Evolutionary conservation across 352 stramenopile genomes (phyloP).

Genomic region (Blastocystis sp.): DNA sequence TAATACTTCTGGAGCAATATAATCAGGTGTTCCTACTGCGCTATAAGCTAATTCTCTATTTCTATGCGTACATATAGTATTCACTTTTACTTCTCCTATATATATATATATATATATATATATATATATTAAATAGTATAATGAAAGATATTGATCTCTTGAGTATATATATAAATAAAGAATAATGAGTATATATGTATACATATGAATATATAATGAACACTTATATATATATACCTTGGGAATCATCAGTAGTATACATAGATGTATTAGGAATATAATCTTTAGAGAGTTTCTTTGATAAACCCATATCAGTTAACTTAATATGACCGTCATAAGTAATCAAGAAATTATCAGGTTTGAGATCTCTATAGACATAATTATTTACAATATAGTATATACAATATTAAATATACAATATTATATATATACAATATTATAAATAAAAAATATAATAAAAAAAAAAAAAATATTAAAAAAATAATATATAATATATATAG

Average conservation of each 20-base stretch:
- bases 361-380: conserved; percentile 20
- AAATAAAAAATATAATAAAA: neutral
- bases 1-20: conserved; percentile 91
- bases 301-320: conserved; percentile 83
- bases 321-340: conserved; percentile 91
- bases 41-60: conserved; percentile 77
- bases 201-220: too few species aligned
- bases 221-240: too few species aligned
- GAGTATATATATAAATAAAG: too few species aligned
- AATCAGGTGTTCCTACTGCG: conserved; percentile 94
- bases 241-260: too few species aligned
- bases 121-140: too few species aligned
- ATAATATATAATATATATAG: too few species aligned
- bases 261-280: too few species aligned
- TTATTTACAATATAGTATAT: neutral
- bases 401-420: neutral
- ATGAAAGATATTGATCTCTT: too few species aligned
- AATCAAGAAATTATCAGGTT: conserved; percentile 76
- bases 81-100: neutral
- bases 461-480: neutral
- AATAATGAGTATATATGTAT: too few species aligned
- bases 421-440: neutral
- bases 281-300: conserved; percentile 48
- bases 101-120: neutral
- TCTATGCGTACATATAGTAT: conserved; percentile 46